phyloP scores from a whole-genome alignment of 1,284 basidiomycete species.

The Stygiomarasmius scandens region DNA sequence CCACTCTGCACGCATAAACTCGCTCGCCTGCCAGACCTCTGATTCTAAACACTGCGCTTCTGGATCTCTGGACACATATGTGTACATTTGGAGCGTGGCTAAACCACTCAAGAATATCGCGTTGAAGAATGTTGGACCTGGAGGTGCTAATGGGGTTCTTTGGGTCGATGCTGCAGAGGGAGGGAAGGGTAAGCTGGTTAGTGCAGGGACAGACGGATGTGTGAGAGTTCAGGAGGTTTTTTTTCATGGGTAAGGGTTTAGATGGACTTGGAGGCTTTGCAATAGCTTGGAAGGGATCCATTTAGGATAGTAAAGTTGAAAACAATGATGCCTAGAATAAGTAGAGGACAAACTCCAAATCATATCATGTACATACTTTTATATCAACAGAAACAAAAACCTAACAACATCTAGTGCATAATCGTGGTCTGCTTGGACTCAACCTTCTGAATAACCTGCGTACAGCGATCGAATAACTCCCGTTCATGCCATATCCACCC shows the following conservation, averaged over 20 bases:
- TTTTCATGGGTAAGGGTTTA: slow-evolving; percentile 39
- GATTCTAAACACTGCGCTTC: slow-evolving; percentile 81
- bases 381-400: too few relatives aligned
- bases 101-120: slow-evolving; percentile 80
- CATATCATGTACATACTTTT: too few relatives aligned
- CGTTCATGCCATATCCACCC: not conserved
- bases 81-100: slow-evolving; percentile 87
- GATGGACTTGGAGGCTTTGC: too few relatives aligned
- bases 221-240: slow-evolving; percentile 76
- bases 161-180: slow-evolving; percentile 62
- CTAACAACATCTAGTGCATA: too few relatives aligned
- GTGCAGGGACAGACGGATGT: slow-evolving; percentile 84
- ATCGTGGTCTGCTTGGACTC: not conserved
- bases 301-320: too few relatives aligned
- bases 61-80: slow-evolving; percentile 88
- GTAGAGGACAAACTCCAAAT: too few relatives aligned
- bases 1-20: slow-evolving; percentile 83
- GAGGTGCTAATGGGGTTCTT: slow-evolving; percentile 79
- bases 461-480: not conserved
- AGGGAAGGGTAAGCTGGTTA: slow-evolving; percentile 58
- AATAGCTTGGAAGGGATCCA: too few relatives aligned
- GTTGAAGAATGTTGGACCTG: slow-evolving; percentile 84
- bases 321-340: too few relatives aligned
- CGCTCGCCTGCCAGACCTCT: slow-evolving; percentile 78
- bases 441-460: not conserved